Percentiles rank a stretch among this genome's conserved stretches.
These are phyloP conservation scores for Lepidium campestre DNA, from an alignment of 441 rosid species.

Conservation along the genomic window DNA sequence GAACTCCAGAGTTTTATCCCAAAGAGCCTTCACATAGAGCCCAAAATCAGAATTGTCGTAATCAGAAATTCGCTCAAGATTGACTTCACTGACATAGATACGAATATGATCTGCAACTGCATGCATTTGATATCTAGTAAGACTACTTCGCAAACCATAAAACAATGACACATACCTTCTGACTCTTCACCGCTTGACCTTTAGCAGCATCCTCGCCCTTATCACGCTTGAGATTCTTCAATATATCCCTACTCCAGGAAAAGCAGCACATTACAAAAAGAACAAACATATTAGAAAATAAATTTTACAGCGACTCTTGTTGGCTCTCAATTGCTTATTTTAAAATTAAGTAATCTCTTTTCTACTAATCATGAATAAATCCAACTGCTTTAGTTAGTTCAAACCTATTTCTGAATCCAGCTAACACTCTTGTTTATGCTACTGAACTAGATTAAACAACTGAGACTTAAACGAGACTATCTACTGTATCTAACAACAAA, in stretches of 20 bases:
- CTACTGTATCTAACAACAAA: neutral
- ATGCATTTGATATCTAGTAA: neutral
- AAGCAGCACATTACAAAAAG: too few species aligned
- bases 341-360: neutral
- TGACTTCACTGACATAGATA: neutral
- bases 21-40: constrained; percentile 51
- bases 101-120: neutral
- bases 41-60: constrained; percentile 4
- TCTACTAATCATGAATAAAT: neutral
- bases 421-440: neutral
- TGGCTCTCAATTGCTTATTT: neutral
- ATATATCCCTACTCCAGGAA: constrained; percentile 40
- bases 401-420: neutral
- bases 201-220: constrained; percentile 82
- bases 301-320: neutral
- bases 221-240: constrained; percentile 67
- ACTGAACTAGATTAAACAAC: neutral
- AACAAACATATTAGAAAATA: too few species aligned
- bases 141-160: neutral
- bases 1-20: constrained; percentile 84
- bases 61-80: neutral
- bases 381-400: neutral
- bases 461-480: neutral
- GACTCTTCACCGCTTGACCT: constrained; percentile 93
- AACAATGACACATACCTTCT: constrained; percentile 44